Evolutionary conservation across 2,329 filamentous ascomycete genomes (phyloP).

Genomic region (Calonectria fujianensis): DNA sequence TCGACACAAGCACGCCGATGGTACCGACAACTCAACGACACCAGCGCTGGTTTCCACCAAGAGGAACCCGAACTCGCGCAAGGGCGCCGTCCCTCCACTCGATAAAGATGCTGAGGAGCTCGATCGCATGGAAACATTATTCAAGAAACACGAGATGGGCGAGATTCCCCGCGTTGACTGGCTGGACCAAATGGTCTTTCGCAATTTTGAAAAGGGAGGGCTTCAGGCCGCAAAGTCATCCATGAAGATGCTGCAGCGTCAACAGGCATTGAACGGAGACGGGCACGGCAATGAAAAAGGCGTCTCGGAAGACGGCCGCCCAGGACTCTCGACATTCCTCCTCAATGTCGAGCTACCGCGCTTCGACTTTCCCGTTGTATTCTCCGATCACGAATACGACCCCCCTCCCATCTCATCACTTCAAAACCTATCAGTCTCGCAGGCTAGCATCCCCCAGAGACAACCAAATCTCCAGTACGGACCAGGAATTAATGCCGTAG

Average conservation of each 20-base stretch:
- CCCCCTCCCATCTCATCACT: constrained; percentile 88
- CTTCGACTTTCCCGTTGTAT: constrained; percentile 97
- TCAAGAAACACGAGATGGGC: constrained; percentile 99
- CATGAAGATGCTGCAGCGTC: constrained; percentile 74
- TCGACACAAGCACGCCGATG: constrained; percentile 88
- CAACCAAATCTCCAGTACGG: constrained; percentile 93
- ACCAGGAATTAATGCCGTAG: constrained; percentile 87
- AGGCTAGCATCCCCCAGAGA: constrained; percentile 83
- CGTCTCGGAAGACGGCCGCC: constrained; percentile 65
- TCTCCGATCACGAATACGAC: constrained; percentile 94
- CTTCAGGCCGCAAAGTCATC: constrained; percentile 78
- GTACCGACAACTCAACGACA: constrained; percentile 86
- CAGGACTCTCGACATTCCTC: constrained; percentile 78
- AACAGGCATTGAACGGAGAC: constrained; percentile 65
- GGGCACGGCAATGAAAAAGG: constrained; percentile 55
- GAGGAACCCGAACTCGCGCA: constrained; percentile 70
- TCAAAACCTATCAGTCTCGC: constrained; percentile 73
- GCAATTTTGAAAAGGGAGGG: constrained; percentile 87
- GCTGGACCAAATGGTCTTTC: constrained; percentile 96
- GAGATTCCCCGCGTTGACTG: constrained; percentile 95
- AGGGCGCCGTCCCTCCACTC: constrained; percentile 69
- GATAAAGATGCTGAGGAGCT: constrained; percentile 88
- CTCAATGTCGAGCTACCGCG: constrained; percentile 94
- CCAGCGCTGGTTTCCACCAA: constrained; percentile 78
- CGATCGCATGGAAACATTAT: constrained; percentile 89